Evolutionary conservation across 345 rosid genomes (phyloP), one percentile per base, ranked within the genome.

Genomic region (Bretschneidera sinensis): DNA sequence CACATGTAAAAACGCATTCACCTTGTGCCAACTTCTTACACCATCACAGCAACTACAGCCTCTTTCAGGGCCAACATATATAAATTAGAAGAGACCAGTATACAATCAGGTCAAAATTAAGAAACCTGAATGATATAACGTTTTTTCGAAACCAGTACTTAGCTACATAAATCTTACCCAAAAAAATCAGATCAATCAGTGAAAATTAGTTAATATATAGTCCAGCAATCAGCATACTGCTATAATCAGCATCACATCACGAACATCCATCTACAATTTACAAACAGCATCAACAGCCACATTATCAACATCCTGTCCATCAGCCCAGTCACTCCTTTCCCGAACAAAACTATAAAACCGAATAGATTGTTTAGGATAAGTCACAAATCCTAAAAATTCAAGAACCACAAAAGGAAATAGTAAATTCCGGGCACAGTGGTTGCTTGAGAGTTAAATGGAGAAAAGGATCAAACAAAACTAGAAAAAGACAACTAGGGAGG

Each of bases 331-430:
- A 78, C 60, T 68, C 72, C 83, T 74, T 83, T 74, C 89, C 65
- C 76, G 86, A 71, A 69, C 87, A 60, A 39, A 74, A 77, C 94
- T 87, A 87, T 79, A 84, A 77, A 87, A 81, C 67, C 68, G 76
- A 81, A 71, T 66, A 74, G 67, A 80, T 69, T 39, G 79, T 71
- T 55, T 72, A 64, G 65, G 62, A 67, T 72, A 61, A 75, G 78
- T 69, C 48, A 57, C 77, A 60, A 54, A 49, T 59, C 54, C 33
- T 28, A 43, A 59, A 52, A 20, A 9, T 17, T 34, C 15, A 16
- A n/a, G 0, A 34, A 17, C 10, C 6, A 22, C 19, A 31, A 63
- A 19, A 11, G 19, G 25, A 60, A 22, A 55, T n/a, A n/a, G n/a
- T n/a, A 34, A 43, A 65, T 55, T 21, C 24, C 51, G 34, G 56